These are phyloP conservation scores for Phytophthora tentaculata DNA, from an alignment of 352 stramenopile species.

Conservation along the genomic window DNA sequence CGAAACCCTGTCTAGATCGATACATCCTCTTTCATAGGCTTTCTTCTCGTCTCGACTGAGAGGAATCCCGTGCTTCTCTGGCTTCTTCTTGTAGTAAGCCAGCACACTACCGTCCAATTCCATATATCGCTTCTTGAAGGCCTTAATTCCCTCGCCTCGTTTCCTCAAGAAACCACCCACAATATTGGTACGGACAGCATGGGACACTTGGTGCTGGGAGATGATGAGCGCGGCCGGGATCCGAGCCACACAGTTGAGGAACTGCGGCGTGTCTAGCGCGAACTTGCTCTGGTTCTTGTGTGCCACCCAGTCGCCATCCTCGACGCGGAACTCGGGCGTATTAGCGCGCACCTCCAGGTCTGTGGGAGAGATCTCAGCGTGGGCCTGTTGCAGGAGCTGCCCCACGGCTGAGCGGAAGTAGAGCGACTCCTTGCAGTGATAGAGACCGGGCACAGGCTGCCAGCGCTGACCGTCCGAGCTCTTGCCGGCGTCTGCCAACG, in stretches of 20 bases:
- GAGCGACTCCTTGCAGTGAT: conserved; percentile 86
- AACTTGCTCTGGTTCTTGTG: conserved; percentile 73
- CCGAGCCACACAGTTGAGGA: conserved; percentile 74
- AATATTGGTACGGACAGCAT: conserved; percentile 35
- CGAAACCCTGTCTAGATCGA: conserved; percentile 78
- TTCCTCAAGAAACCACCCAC: conserved; percentile 73
- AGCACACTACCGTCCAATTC: conserved; percentile 70
- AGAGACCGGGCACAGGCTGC: conserved; percentile 75
- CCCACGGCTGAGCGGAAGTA: conserved; percentile 71
- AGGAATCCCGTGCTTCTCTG: conserved; percentile 72
- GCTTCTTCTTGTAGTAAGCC: conserved; percentile 85
- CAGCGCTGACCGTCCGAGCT: conserved; percentile 49
- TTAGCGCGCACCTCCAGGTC: conserved; percentile 85
- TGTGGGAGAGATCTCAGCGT: conserved; percentile 71
- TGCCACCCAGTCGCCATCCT: conserved; percentile 83
- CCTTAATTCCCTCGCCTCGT: conserved; percentile 72
- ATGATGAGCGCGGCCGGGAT: conserved; percentile 71
- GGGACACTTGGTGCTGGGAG: conserved; percentile 39
- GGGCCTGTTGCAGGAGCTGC: conserved; percentile 67
- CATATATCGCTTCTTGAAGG: conserved; percentile 86
- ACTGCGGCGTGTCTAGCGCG: conserved; percentile 65
- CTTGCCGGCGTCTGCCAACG: conserved; percentile 47
- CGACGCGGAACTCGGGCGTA: conserved; percentile 83
- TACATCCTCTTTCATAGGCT: conserved; percentile 57
- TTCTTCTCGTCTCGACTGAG: conserved; percentile 76